Percentiles rank a stretch among this genome's conserved stretches.
Evolutionary conservation across 257 asterid species (phyloP).

Genomic region (Leonotis leonurus): DNA sequence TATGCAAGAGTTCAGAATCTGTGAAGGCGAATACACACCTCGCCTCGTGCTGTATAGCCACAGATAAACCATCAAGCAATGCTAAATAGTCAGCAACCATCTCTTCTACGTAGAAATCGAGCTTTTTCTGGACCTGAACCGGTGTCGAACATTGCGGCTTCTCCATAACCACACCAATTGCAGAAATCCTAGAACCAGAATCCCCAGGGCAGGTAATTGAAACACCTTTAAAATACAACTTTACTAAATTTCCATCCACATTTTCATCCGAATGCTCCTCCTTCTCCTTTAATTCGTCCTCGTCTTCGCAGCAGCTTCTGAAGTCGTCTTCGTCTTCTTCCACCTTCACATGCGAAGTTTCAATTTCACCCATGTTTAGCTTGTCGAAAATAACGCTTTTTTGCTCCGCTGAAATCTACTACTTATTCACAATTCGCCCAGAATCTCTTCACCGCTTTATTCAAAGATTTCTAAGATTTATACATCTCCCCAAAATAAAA

Average conservation of each 20-base stretch:
- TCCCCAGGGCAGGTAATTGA: conserved; percentile 64
- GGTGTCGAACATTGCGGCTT: conserved; percentile 27
- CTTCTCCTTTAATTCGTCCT: conserved; percentile 42
- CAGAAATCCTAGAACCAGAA: conserved; percentile 62
- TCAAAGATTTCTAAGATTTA: background rate
- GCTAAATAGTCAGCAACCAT: conserved; percentile 81
- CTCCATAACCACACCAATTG: conserved; percentile 87
- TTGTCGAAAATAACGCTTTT: conserved; percentile 18
- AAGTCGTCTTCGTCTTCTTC: conserved; percentile 93
- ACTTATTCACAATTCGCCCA: conserved; percentile 2
- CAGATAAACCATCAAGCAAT: conserved; percentile 77
- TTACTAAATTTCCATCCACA: conserved; percentile 24
- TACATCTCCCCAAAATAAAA: background rate
- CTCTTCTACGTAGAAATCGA: conserved; percentile 75
- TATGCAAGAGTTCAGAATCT: conserved; percentile 49
- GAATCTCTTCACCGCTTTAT: background rate
- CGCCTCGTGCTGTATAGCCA: conserved; percentile 48
- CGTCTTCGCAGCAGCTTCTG: conserved; percentile 81
- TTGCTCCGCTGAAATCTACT: conserved; percentile 30
- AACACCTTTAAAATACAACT: conserved; percentile 75
- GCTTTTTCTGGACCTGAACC: conserved; percentile 79
- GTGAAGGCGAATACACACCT: conserved; percentile 57
- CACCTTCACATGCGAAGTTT: conserved; percentile 21
- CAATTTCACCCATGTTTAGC: conserved; percentile 20
- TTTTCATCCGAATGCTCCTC: conserved; percentile 25